Evolutionary conservation across 331 rosid genomes (phyloP).

Genomic region (Dryas integrifolia): DNA sequence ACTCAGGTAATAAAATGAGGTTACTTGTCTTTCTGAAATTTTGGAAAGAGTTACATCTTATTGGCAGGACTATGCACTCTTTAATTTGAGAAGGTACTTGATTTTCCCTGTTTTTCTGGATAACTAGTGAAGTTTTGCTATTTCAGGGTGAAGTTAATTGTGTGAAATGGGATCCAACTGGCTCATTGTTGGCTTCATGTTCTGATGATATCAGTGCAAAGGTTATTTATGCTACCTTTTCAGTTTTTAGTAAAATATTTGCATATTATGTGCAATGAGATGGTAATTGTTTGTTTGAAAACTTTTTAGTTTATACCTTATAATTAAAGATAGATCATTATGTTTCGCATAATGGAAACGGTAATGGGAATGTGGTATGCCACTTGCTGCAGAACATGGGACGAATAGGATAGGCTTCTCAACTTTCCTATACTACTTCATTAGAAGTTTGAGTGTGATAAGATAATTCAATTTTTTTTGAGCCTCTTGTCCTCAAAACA

Average conservation of each 20-base stretch:
- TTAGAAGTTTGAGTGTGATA: no score
- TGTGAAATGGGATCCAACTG: slow-evolving; percentile 88
- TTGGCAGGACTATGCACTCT: background rate
- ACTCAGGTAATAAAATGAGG: background rate
- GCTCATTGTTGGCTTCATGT: slow-evolving; percentile 76
- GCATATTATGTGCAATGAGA: background rate
- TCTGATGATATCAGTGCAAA: slow-evolving; percentile 77
- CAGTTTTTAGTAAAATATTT: slow-evolving; percentile 1
- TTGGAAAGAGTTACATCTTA: background rate
- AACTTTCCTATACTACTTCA: background rate
- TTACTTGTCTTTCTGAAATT: background rate
- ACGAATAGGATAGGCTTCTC: background rate
- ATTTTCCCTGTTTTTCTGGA: background rate
- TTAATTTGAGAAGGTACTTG: background rate
- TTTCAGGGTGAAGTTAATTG: slow-evolving; percentile 85
- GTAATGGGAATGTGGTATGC: background rate
- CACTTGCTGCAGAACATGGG: background rate
- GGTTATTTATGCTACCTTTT: slow-evolving; percentile 33
- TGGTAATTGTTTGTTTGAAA: background rate
- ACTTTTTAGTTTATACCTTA: background rate
- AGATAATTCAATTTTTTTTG: no score
- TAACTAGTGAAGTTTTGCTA: slow-evolving; percentile 7
- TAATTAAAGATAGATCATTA: background rate
- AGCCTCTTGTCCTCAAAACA: no score
- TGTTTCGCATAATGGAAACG: background rate